A percentile compares a stretch with the other conserved stretches of the same genome.
Evolutionary conservation across 148 eudicot genomes (phyloP).

Genomic region (Rhododendron ferrugineum): DNA sequence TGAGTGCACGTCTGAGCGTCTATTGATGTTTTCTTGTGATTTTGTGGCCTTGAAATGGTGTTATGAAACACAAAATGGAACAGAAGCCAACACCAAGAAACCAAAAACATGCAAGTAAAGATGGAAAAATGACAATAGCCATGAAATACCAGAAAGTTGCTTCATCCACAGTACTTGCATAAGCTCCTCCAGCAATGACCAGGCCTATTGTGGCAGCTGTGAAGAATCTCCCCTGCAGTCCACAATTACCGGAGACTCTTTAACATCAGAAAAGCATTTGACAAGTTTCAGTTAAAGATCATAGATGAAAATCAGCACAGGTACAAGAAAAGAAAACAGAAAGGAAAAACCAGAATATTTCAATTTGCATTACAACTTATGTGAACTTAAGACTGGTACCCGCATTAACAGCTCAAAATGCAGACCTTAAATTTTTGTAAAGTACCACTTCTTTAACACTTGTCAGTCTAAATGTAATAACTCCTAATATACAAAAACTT

Average conservation of each 20-base stretch:
- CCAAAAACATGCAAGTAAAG: background rate
- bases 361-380: background rate
- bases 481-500: background rate
- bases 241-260: conserved; percentile 4
- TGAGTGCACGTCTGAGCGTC: background rate
- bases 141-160: conserved; percentile 85
- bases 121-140: background rate
- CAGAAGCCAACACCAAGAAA: background rate
- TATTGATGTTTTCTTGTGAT: background rate
- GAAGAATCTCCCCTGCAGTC: conserved; percentile 64
- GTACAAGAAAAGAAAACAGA: background rate
- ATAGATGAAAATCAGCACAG: background rate
- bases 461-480: background rate
- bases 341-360: background rate
- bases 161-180: conserved; percentile 98
- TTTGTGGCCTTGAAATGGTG: background rate
- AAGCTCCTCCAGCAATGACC: conserved; percentile 90
- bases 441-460: background rate
- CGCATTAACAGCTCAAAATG: background rate
- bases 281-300: background rate
- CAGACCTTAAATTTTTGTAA: background rate
- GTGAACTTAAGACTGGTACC: background rate
- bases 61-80: background rate
- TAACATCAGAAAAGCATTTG: background rate
- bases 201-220: conserved; percentile 77